Evolutionary conservation across 1,284 basidiomycete species (phyloP), one percentile per base, ranked within the genome.

Genomic region (Laetiporus sulphureus): DNA sequence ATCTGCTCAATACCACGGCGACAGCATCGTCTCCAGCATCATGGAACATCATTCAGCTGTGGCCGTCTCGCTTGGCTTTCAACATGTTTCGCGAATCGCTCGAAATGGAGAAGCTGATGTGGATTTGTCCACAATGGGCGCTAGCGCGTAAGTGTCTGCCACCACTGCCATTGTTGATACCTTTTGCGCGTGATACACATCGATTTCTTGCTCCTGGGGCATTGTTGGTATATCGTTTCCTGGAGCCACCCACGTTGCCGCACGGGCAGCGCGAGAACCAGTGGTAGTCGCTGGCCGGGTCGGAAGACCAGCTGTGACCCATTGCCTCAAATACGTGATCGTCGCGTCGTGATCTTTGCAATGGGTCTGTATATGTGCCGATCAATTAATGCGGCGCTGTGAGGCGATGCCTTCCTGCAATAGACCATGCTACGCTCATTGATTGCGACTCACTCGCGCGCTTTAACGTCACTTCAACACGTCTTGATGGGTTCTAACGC

Each of bases 61-160:
- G 79, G 79, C 71, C 72, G 32, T 66, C 68, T 15, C 66, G 78
- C 40, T 71, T 78, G 57, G 69, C 78, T 0, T 86, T 73, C 59
- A 67, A 70, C 12, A 59, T 63, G 22, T 55, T 73, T 32, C 70
- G 70, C 35, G 70, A 85, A 65, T 72, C 75, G 35, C 58, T 66
- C 24, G 71, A 75, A 18, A 53, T 86, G 24, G 81, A 84, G 60
- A 68, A 66, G 50, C 54, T 86, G 41, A 84, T 85, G 82, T 56
- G 46, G 22, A 53, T 69, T 37, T 68, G 65, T 50, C 70, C 57
- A 46, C 25, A 27, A 27, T 75, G 73, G 73, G 52, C 55, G 21
- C 48, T 48, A 16, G 71, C 73, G 46, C 66, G 73, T 75, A 57
- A 56, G 73, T 70, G 32, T 29, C 33, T 38, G 32, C 34, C 18